Base-by-base conservation (phyloP, 345 rosid genomes). In the Combretum micranthum region DNA sequence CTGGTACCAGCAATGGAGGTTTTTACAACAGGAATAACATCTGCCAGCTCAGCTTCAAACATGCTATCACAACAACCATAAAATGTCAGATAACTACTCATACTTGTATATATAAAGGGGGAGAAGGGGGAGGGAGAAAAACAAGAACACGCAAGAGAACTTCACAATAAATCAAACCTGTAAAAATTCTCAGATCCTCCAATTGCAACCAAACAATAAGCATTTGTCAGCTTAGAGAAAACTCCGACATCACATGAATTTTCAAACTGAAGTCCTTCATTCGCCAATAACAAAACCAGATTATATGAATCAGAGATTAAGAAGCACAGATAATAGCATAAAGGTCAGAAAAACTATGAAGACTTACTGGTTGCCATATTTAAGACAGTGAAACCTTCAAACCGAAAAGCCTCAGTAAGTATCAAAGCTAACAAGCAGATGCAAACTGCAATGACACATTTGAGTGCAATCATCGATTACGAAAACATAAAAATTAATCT, bases 111-210 rank as follows among this genome's bases (percentile, higher is more conserved):
- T n/a, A n/a, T n/a, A n/a, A n/a, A n/a, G n/a, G n/a, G n/a, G n/a
- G n/a, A 47, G 0, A 0, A 47, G 23, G 9, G 12, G 6, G 20
- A 47, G 6, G 4, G 3, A 12, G n/a, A 18, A 21, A 1, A 16
- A 42, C 0, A 17, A 32, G 3, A 0, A 43, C 21, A 43, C 15
- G 20, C 51, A 13, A 22, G 44, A 21, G 23, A 4, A 42, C 39
- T 32, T 32, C 39, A 32, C 39, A 32, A 22, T 21, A 13, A 26
- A 3, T 17, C 20, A 21, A 20, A 87, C 99, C 99, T 87, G 80
- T 87, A 93, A 69, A 87, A 85, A 74, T 65, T 82, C 53, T 82
- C 88, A 1, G 88, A 85, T 48, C 93, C 88, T n/a, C 96, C 97
- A 22, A 85, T 87, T 12, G 90, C 93, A 42, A 90, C 97, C 74